Evolutionary conservation across 148 eudicot genomes (phyloP).

Genomic region (Camellia sinensis): DNA sequence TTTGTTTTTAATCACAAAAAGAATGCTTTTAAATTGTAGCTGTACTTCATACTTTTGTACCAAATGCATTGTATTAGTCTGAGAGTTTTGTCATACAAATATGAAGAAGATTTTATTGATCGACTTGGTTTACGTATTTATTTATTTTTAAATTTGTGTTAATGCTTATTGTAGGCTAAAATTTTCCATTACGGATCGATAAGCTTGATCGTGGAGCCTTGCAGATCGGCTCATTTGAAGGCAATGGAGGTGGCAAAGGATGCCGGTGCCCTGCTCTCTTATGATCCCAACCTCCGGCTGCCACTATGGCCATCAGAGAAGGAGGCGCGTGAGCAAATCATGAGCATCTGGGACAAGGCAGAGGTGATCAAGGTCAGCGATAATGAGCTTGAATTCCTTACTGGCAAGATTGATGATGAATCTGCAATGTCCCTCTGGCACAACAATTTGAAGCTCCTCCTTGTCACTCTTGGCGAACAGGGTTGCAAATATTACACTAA

Average conservation of each 20-base stretch:
- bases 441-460: slow-evolving; percentile 61
- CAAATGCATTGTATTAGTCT: no score
- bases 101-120: no score
- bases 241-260: slow-evolving; percentile 89
- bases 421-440: slow-evolving; percentile 85
- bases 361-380: slow-evolving; percentile 90
- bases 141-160: not conserved
- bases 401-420: slow-evolving; percentile 66
- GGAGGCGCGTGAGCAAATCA: slow-evolving; percentile 64
- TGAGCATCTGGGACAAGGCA: slow-evolving; percentile 92
- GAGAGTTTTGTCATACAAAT: no score
- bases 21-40: no score
- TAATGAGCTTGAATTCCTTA: slow-evolving; percentile 68
- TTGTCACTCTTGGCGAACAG: slow-evolving; percentile 90
- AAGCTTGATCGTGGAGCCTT: slow-evolving; percentile 92
- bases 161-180: slow-evolving; percentile 40
- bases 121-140: not conserved
- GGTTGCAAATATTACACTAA: slow-evolving; percentile 86
- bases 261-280: slow-evolving; percentile 75
- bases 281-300: slow-evolving; percentile 82
- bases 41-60: no score
- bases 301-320: slow-evolving; percentile 80
- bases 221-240: slow-evolving; percentile 82
- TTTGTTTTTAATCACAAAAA: no score
- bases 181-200: slow-evolving; percentile 87